Evolutionary conservation across 2,329 filamentous ascomycete species (phyloP), one percentile per base, ranked within the genome.

Genomic region (Lachnellula occidentalis): DNA sequence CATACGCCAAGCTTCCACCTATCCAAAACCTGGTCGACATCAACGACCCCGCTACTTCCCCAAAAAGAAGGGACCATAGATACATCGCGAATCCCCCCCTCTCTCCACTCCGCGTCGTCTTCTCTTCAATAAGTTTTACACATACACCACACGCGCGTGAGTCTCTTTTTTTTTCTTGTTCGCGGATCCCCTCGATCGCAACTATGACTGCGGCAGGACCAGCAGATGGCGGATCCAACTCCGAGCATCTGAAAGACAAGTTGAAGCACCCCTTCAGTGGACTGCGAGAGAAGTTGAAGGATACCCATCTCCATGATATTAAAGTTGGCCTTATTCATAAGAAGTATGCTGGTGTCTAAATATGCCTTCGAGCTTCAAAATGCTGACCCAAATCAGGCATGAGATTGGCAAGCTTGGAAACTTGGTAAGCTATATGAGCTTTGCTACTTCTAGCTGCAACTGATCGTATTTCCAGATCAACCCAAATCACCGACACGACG

Each of bases 401-500:
- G 75, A 83, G 56, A 76, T 86, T 63, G 83, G 83, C 51, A 86
- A 86, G 67, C 71, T 86, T 48, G 79, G 71, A 41, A 86, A 86
- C 61, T 61, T 86, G 62, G 80, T 84, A 72, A 57, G 75, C 58
- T 39, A n/a, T 24, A 22, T 15, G 6, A 24, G 42, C 5, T 19
- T 37, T 21, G 17, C 39, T 34, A 19, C 5, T 9, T 45, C n/a
- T 36, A 37, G 17, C 39, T n/a, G 17, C 43, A 41, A 17, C 54
- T 58, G 36, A 52, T 42, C 7, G 36, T 12, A 4, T 15, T n/a
- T 8, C 15, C 14, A 69, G 57, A 81, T 96, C 73, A 97, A 96
- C 67, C 77, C 80, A 22, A 89, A 95, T 60, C 92, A 97, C 70
- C 87, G 92, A 52, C 92, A 96, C 69, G 92, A 96, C 68, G 92